A percentile compares a stretch with the other conserved stretches of the same genome.
Conservation (phyloP, 2,329 filamentous ascomycete genomes). For the Gremmenia infestans region DNA sequence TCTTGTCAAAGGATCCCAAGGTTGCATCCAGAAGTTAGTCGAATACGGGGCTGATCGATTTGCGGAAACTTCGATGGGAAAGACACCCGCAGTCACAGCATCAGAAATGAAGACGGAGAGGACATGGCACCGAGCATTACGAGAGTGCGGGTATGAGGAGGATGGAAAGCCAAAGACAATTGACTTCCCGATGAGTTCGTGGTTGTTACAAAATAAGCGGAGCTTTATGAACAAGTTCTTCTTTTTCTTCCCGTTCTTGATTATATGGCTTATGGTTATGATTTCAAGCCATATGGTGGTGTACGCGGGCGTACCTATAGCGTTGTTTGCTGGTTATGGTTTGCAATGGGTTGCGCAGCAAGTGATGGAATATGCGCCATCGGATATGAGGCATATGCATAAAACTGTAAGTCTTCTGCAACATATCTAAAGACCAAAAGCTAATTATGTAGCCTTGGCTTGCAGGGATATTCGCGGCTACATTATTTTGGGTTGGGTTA, state of each 20-base stretch:
- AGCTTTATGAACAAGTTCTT: conserved; percentile 79
- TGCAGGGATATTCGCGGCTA: conserved; percentile 85
- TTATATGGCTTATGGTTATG: conserved; percentile 66
- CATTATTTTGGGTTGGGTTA: conserved; percentile 73
- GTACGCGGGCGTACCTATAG: conserved; percentile 69
- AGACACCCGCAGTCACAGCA: conserved; percentile 82
- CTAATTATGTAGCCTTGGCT: conserved; percentile 70
- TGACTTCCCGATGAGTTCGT: conserved; percentile 67
- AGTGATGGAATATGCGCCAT: conserved; percentile 74
- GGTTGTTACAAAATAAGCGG: conserved; percentile 70
- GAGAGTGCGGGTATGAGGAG: conserved; percentile 77
- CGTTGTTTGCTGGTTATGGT: conserved; percentile 59
- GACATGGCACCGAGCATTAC: conserved; percentile 77
- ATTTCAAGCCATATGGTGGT: conserved; percentile 70
- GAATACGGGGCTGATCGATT: conserved; percentile 96
- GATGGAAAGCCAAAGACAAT: conserved; percentile 67
- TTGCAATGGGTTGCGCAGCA: conserved; percentile 76
- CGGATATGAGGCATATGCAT: conserved; percentile 85
- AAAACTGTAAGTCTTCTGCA: conserved; percentile 60
- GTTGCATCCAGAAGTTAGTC: conserved; percentile 87
- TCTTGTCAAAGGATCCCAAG: conserved; percentile 83
- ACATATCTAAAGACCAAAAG: background rate
- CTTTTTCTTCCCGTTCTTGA: conserved; percentile 80
- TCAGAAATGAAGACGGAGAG: conserved; percentile 81
- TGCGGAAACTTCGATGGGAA: conserved; percentile 81